Percentiles rank a stretch among this genome's conserved stretches.
Evolutionary conservation across 148 eudicot genomes (phyloP).

Genomic region (Drosera capensis): DNA sequence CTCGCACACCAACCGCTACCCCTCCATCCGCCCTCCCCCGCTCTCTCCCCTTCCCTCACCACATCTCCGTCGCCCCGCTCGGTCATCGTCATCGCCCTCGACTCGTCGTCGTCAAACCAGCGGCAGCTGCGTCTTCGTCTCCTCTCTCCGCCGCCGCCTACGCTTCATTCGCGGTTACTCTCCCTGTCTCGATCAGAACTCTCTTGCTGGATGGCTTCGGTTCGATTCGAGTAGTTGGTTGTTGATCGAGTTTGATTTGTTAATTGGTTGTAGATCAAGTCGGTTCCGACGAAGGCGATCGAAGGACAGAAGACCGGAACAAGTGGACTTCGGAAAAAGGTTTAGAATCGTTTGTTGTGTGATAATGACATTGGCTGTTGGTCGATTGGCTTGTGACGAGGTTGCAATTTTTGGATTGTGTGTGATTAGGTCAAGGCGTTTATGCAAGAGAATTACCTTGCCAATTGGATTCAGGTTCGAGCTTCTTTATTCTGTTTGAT

Average conservation of each 20-base stretch:
- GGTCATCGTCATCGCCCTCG: no score
- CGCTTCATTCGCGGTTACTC: no score
- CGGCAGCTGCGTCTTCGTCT: no score
- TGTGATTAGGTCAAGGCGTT: conserved; percentile 68
- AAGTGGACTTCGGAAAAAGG: conserved; percentile 93
- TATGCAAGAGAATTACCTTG: conserved; percentile 86
- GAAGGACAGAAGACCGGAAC: conserved; percentile 98
- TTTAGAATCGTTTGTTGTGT: conserved; percentile 4
- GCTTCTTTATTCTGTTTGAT: neutral
- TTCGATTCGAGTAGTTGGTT: no score
- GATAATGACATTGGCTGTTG: no score
- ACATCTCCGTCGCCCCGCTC: no score
- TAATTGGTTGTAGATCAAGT: conserved; percentile 33
- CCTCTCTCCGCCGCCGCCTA: no score
- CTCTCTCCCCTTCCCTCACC: no score
- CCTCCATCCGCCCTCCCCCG: no score
- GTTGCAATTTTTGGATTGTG: neutral
- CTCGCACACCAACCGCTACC: no score
- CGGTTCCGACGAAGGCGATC: conserved; percentile 59
- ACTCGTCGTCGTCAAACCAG: no score
- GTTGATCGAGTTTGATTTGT: neutral
- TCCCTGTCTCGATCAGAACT: no score
- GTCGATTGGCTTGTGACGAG: conserved; percentile 1
- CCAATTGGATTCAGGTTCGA: conserved; percentile 96
- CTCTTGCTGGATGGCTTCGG: neutral